Conservation (phyloP, 2,329 filamentous ascomycete genomes). For the Penicillium palitans region DNA sequence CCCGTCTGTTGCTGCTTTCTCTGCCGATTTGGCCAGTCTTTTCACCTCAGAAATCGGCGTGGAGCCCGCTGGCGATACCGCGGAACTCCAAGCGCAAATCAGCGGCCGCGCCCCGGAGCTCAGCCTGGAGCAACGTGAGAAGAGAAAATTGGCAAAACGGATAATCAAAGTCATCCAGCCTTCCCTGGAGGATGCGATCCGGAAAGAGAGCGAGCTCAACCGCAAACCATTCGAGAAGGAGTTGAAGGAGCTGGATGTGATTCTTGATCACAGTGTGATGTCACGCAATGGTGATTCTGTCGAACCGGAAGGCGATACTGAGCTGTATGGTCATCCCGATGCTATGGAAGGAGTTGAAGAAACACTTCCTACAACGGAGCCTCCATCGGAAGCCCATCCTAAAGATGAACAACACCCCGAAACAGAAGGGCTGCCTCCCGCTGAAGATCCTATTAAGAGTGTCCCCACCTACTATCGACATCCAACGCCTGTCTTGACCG, state of each 20-base stretch:
- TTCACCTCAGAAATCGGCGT: slow-evolving; percentile 57
- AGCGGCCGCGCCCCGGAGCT: slow-evolving; percentile 48
- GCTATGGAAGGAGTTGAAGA: slow-evolving; percentile 26
- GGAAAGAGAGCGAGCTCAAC: slow-evolving; percentile 78
- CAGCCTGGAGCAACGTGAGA: slow-evolving; percentile 70
- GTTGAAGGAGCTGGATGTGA: slow-evolving; percentile 69
- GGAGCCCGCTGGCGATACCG: slow-evolving; percentile 47
- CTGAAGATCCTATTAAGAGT: slow-evolving; percentile 21
- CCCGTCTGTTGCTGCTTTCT: slow-evolving; percentile 62
- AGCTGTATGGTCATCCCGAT: slow-evolving; percentile 32
- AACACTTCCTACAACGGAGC: slow-evolving; percentile 16
- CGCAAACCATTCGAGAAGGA: slow-evolving; percentile 69
- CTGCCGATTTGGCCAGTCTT: slow-evolving; percentile 56
- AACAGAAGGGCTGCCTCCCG: slow-evolving; percentile 17
- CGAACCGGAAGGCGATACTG: slow-evolving; percentile 44
- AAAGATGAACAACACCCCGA: slow-evolving; percentile 11
- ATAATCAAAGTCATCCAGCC: slow-evolving; percentile 83
- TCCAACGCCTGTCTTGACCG: slow-evolving; percentile 46
- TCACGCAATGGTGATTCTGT: slow-evolving; percentile 50
- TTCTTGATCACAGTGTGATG: slow-evolving; percentile 67
- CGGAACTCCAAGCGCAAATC: slow-evolving; percentile 53
- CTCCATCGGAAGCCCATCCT: slow-evolving; percentile 8
- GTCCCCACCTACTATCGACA: slow-evolving; percentile 45
- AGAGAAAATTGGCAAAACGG: slow-evolving; percentile 80
- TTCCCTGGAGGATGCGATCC: slow-evolving; percentile 71